Evolutionary conservation across 1,139 yeast species (phyloP).

Genomic region (Hanseniaspora sp.): DNA sequence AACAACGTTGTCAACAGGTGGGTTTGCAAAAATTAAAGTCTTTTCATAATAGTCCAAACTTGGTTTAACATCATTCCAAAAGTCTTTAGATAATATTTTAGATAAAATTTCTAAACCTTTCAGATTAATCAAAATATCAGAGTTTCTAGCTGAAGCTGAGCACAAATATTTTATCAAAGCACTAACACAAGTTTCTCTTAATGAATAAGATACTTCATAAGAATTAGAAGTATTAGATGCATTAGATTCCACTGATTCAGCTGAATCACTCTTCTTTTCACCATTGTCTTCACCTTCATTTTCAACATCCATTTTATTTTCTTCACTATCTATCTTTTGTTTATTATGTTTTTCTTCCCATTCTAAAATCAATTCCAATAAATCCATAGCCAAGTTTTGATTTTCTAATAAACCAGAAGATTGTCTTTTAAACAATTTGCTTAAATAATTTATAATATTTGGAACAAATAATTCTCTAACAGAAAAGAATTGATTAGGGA

Average conservation of each 20-base stretch:
- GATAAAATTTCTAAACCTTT: conserved; percentile 68
- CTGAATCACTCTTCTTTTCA: conserved; percentile 6
- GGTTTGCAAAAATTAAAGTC: conserved; percentile 66
- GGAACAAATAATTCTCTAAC: conserved; percentile 85
- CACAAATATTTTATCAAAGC: conserved; percentile 82
- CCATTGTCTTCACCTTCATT: conserved; percentile 18
- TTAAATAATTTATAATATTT: conserved; percentile 88
- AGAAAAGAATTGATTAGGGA: conserved; percentile 70
- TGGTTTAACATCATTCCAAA: conserved; percentile 82
- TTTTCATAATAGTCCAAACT: conserved; percentile 79
- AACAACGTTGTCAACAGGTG: conserved; percentile 45
- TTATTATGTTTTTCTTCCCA: conserved; percentile 52
- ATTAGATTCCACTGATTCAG: conserved; percentile 19
- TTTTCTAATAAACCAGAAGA: conserved; percentile 57
- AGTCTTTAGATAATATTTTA: conserved; percentile 55
- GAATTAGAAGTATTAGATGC: conserved; percentile 23
- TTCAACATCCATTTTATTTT: conserved; percentile 20
- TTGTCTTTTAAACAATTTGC: conserved; percentile 69
- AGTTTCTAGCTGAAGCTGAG: conserved; percentile 72
- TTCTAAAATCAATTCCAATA: conserved; percentile 69
- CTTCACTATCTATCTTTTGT: conserved; percentile 19
- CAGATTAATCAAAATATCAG: conserved; percentile 73
- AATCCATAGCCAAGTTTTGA: conserved; percentile 74
- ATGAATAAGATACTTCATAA: conserved; percentile 62
- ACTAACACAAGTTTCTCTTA: conserved; percentile 85